phyloP scores from a whole-genome alignment of 2,329 filamentous ascomycete species.

The Byssochlamys sp. region DNA sequence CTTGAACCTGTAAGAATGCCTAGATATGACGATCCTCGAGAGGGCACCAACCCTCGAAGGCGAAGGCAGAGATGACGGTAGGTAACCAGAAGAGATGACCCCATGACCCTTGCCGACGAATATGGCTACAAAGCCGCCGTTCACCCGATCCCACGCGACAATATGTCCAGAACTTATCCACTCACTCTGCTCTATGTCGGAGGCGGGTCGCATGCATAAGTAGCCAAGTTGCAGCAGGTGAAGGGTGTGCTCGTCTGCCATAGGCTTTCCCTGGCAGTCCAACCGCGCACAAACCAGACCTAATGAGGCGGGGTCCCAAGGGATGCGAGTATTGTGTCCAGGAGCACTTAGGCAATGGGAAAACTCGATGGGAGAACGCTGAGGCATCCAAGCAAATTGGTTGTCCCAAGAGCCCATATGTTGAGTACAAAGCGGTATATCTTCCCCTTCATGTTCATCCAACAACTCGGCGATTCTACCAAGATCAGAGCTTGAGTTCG shows the following conservation, averaged over 20 bases:
- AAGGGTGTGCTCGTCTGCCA: constrained; percentile 12
- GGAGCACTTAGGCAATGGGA: constrained; percentile 7
- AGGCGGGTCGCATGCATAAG: constrained; percentile 16
- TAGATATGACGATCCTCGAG: constrained; percentile 3
- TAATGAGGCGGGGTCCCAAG: constrained; percentile 16
- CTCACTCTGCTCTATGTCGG: constrained; percentile 1
- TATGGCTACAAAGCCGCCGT: constrained; percentile 19
- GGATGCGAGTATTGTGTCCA: constrained; percentile 5
- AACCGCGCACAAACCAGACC: constrained; percentile 23
- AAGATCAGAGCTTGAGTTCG: constrained; percentile 20
- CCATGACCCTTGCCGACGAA: constrained; percentile 19
- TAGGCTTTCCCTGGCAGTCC: constrained; percentile 12
- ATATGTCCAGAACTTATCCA: constrained; percentile 29
- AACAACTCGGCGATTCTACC: constrained; percentile 20
- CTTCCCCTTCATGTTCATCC: constrained; percentile 24
- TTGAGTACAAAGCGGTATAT: constrained; percentile 13
- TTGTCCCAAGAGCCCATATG: not conserved
- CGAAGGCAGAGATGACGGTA: not conserved
- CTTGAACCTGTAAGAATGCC: constrained; percentile 1
- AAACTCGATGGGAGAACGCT: constrained; percentile 25
- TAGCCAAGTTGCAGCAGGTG: constrained; percentile 30
- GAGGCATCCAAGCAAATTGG: constrained; percentile 25
- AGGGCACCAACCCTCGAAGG: constrained; percentile 6
- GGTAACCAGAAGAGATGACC: constrained; percentile 14
- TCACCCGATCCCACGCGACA: constrained; percentile 26